These are phyloP conservation scores for Verticillium dahliae DNA, from an alignment of 2,329 filamentous ascomycete genomes.

Conservation along the genomic window DNA sequence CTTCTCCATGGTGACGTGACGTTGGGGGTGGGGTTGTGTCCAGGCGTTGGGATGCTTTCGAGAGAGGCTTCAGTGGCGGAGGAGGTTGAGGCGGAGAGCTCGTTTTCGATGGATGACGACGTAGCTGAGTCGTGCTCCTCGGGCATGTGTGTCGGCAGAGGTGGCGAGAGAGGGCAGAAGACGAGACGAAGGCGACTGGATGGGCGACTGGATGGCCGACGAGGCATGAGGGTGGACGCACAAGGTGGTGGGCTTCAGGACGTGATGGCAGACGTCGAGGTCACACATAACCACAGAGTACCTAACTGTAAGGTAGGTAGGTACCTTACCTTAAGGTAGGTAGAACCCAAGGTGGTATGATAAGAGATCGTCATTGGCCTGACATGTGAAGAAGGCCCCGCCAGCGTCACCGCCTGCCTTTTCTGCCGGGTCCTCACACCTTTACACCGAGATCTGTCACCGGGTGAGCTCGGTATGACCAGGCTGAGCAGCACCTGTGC, in stretches of 20 bases:
- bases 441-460: neutral
- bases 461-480: neutral
- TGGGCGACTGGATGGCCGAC: neutral
- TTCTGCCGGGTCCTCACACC: neutral
- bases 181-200: neutral
- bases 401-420: neutral
- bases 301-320: too few relatives aligned
- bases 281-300: too few relatives aligned
- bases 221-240: neutral
- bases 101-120: too few relatives aligned
- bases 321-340: too few relatives aligned
- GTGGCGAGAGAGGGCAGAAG: neutral
- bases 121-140: neutral
- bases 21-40: neutral
- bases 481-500: neutral
- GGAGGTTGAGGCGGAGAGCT: too few relatives aligned
- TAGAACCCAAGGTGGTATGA: neutral
- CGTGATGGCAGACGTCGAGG: neutral
- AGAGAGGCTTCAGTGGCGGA: too few relatives aligned
- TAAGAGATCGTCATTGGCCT: neutral
- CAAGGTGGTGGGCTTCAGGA: neutral
- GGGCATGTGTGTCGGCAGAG: neutral
- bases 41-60: too few relatives aligned
- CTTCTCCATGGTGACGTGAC: slow-evolving; percentile 68
- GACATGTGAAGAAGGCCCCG: neutral